Conservation (phyloP, 139 green algal genomes). For the Klebsormidium nitens region DNA sequence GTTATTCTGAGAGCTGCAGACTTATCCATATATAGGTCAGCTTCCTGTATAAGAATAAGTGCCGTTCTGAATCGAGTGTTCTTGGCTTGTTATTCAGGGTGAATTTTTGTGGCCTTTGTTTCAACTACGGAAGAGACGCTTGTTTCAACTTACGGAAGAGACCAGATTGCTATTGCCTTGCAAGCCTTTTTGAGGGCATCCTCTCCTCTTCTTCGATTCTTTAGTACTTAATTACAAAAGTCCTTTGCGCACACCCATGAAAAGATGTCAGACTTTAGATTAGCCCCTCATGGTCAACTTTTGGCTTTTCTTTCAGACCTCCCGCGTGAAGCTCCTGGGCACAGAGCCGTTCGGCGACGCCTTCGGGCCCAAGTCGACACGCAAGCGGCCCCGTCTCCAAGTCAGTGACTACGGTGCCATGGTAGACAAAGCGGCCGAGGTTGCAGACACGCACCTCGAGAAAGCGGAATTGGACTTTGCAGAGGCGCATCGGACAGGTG, state of each 20-base stretch:
- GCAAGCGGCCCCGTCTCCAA: conserved; percentile 78
- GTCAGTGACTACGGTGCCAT: conserved; percentile 56
- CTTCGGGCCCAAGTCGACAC: conserved; percentile 70
- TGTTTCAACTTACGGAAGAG: too few relatives aligned
- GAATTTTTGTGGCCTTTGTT: too few relatives aligned
- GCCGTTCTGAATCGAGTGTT: too few relatives aligned
- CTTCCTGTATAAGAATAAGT: too few relatives aligned
- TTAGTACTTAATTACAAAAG: too few relatives aligned
- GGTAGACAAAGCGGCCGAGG: neutral
- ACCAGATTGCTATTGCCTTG: too few relatives aligned
- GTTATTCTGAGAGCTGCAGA: too few relatives aligned
- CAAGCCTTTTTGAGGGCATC: too few relatives aligned
- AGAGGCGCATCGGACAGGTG: neutral
- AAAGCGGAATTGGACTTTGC: neutral
- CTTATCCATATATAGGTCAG: too few relatives aligned
- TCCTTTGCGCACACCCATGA: conserved; percentile 1
- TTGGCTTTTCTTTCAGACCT: neutral
- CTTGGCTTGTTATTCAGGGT: too few relatives aligned
- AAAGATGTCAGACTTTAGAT: neutral
- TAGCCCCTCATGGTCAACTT: neutral
- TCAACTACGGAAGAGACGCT: too few relatives aligned
- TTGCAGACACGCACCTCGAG: conserved; percentile 5
- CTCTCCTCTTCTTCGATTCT: too few relatives aligned
- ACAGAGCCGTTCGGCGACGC: conserved; percentile 75
- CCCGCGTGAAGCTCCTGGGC: conserved; percentile 62